Base-by-base conservation (phyloP, 2,329 filamentous ascomycete species). In the Neodidymelliopsis sp. region DNA sequence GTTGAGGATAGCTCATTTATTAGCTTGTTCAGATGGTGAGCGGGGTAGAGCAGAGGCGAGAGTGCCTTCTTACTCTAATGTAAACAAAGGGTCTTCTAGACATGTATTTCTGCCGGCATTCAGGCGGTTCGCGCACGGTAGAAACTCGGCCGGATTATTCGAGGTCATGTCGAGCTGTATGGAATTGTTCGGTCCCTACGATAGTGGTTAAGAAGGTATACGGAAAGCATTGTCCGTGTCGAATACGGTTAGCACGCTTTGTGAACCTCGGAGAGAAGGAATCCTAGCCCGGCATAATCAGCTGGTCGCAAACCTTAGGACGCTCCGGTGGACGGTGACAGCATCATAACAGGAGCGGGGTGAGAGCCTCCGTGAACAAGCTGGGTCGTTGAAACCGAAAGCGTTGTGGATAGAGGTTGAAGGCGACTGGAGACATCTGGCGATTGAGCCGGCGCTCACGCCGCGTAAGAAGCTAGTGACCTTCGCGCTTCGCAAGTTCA, bases 81-180 rank as follows among this genome's bases (percentile, higher is more conserved):
- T 38, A 46, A 46, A 42, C 15, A 33, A 35, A 42, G 33, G 36
- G 31, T n/a, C 27, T 30, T 29, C n/a, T 27, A 2, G 27, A 28
- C 28, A 38, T 47, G 38, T 46, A 38, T 28, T 42, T 39, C 29
- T 45, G 23, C 41, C 49, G 42, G 33, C 15, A 19, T 31, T 38
- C 37, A 52, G 37, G 42, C 49, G 41, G 36, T 27, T 41, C 30
- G 46, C 33, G 27, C 18, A 38, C 37, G 37, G 37, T n/a, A 38
- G 31, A 47, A 42, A 37, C 42, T 41, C 37, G 41, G 42, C 11
- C 37, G 49, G 42, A 42, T n/a, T 15, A 25, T 20, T 11, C 28
- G 16, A 30, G 22, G 31, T 42, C 24, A 46, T 31, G 41, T 51
- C 27, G 27, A 46, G 42, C 23, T 52, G 36, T 33, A 29, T 37